Conservation (phyloP, 345 rosid genomes). For the Aethionema arabicum region DNA sequence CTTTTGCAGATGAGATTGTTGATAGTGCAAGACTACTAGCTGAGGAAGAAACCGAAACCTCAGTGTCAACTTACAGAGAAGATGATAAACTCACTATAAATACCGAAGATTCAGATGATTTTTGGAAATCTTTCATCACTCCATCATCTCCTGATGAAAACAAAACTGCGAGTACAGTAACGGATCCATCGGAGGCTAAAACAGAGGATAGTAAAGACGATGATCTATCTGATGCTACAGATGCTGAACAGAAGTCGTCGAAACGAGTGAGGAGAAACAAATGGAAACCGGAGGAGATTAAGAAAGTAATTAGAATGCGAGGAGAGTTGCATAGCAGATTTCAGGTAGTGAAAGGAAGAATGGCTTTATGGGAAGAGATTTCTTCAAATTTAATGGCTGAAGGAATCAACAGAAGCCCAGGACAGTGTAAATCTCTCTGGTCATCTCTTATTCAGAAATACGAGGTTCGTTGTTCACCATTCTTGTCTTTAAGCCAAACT, state of each 20-base stretch:
- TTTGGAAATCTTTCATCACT: conserved; percentile 59
- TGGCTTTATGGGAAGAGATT: conserved; percentile 95
- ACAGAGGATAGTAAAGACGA: conserved; percentile 45
- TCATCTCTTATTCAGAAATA: conserved; percentile 81
- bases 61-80: conserved; percentile 40
- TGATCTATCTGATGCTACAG: conserved; percentile 37
- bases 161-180: conserved; percentile 28
- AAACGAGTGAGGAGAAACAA: conserved; percentile 57
- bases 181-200: conserved; percentile 24
- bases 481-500: not conserved
- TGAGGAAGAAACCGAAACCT: conserved; percentile 50
- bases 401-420: conserved; percentile 69
- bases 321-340: conserved; percentile 68
- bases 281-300: conserved; percentile 92
- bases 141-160: conserved; percentile 44
- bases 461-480: conserved; percentile 51
- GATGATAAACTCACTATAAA: conserved; percentile 29
- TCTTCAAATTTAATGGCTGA: conserved; percentile 57
- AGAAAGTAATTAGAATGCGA: conserved; percentile 66
- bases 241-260: conserved; percentile 46
- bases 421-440: conserved; percentile 93
- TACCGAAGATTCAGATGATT: conserved; percentile 51
- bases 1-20: conserved; percentile 45
- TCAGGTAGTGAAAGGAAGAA: conserved; percentile 77
- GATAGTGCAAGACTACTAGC: conserved; percentile 44